Percentiles rank a stretch among this genome's conserved stretches.
Evolutionary conservation across 202 grass and related monocot species (phyloP).

Genomic region (Schoenoplectus triqueter): DNA sequence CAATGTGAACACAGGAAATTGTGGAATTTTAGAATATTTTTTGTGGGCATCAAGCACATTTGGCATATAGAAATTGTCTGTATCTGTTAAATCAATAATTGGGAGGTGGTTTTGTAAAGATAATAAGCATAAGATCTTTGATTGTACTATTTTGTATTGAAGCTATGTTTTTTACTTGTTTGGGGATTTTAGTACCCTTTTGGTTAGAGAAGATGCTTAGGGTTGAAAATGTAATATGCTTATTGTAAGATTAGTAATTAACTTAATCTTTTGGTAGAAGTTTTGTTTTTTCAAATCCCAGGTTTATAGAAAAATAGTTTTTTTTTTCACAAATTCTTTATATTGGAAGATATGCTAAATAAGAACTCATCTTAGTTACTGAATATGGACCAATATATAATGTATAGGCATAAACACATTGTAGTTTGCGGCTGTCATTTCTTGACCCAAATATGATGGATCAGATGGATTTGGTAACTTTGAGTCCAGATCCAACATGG

Average conservation of each 20-base stretch:
- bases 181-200: constrained; percentile 4
- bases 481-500: background rate
- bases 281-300: constrained; percentile 4
- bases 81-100: constrained; percentile 12
- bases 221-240: background rate
- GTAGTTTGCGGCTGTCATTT: background rate
- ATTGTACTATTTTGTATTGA: constrained; percentile 10
- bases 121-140: background rate
- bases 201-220: constrained; percentile 16
- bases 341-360: background rate
- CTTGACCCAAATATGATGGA: background rate
- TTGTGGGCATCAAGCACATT: background rate
- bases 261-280: background rate
- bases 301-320: background rate
- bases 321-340: background rate
- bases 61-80: background rate
- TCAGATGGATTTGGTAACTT: background rate
- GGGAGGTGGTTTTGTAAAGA: background rate
- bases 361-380: background rate
- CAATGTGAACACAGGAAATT: background rate
- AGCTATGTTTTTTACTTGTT: constrained; percentile 7
- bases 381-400: background rate
- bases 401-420: background rate
- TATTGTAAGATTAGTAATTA: background rate
- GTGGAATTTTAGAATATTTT: background rate